Conservation (phyloP, 495 filamentous ascomycete genomes). For the Immersiella caudata region DNA sequence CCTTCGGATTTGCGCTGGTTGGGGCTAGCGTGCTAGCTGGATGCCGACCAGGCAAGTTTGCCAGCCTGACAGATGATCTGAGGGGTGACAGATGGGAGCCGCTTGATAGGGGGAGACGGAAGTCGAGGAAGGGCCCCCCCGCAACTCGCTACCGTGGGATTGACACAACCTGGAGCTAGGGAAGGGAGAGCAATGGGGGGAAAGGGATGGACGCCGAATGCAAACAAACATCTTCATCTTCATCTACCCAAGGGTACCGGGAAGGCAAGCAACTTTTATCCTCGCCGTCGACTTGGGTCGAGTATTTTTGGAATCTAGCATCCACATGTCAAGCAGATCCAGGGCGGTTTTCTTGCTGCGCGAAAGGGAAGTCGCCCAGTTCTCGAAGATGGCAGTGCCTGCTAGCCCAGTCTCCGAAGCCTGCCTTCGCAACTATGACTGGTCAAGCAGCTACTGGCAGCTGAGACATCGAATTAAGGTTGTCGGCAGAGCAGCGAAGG, state of each 20-base stretch:
- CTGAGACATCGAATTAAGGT: conserved; percentile 14
- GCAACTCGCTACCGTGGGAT: neutral
- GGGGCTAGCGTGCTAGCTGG: conserved; percentile 33
- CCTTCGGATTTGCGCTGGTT: conserved; percentile 34
- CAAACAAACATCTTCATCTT: neutral
- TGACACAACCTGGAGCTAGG: neutral
- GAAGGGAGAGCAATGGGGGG: neutral
- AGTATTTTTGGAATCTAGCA: conserved; percentile 18
- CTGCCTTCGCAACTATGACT: conserved; percentile 2
- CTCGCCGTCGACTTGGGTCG: neutral
- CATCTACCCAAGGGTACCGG: neutral
- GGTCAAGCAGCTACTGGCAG: conserved; percentile 4
- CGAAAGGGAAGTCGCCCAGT: conserved; percentile 6
- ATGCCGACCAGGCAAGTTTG: conserved; percentile 15
- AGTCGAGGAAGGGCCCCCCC: neutral
- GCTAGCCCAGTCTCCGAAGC: neutral
- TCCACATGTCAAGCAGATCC: neutral
- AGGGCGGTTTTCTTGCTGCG: neutral
- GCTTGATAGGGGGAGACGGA: conserved; percentile 1
- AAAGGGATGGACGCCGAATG: neutral
- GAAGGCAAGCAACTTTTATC: conserved; percentile 9
- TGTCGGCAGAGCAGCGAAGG: neutral
- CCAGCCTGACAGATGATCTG: conserved; percentile 6
- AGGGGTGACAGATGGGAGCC: conserved; percentile 5
- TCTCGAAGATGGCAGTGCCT: conserved; percentile 11